These are phyloP conservation scores for Apiospora arundinis DNA, from an alignment of 2,329 filamentous ascomycete species.

Conservation along the genomic window DNA sequence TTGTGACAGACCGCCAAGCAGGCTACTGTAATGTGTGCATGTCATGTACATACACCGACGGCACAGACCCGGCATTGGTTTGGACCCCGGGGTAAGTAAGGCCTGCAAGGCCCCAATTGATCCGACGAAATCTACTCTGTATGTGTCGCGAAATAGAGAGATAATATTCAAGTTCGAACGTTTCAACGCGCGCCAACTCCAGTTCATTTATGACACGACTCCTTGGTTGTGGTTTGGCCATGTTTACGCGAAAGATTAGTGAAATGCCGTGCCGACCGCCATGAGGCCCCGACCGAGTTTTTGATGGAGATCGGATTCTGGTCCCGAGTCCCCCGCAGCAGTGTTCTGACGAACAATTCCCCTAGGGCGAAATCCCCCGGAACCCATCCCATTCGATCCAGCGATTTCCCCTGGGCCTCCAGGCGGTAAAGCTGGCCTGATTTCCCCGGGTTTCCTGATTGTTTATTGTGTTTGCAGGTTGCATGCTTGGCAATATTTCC, in stretches of 20 bases:
- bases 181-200: too few species aligned
- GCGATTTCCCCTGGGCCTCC: not conserved
- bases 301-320: not conserved
- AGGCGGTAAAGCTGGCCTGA: not conserved
- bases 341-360: constrained; percentile 6
- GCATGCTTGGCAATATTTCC: not conserved
- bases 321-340: not conserved
- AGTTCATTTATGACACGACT: too few species aligned
- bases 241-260: not conserved
- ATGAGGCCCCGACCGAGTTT: not conserved
- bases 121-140: too few species aligned
- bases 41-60: not conserved
- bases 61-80: not conserved
- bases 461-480: not conserved
- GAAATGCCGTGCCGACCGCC: not conserved
- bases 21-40: not conserved
- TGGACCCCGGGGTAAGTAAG: not conserved
- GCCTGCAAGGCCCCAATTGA: not conserved
- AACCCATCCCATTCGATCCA: not conserved
- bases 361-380: constrained; percentile 5
- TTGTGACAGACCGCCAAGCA: not conserved
- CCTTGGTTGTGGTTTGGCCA: not conserved
- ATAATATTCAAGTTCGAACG: too few species aligned
- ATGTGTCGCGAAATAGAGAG: too few species aligned
- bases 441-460: not conserved